Evolutionary conservation across 306 rosid species (phyloP), one percentile per base, ranked within the genome.

Genomic region (Lathyrus sativus): DNA sequence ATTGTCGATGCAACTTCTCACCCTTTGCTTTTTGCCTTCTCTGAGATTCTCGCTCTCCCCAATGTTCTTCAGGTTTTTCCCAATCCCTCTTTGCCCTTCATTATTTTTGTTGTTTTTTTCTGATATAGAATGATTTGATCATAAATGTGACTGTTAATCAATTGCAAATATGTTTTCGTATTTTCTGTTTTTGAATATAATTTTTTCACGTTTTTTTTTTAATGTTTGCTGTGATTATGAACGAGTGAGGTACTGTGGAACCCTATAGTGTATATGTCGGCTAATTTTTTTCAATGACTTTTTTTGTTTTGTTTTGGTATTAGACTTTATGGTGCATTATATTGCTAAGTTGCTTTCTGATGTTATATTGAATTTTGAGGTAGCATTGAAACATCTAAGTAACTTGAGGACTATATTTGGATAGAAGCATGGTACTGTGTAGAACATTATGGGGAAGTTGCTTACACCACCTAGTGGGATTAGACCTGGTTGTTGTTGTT

Each of bases 41-140:
- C 98, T 4, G 96, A 93, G 84, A 81, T 93, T 88, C 91, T 93
- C 33, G 80, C 89, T 22, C 84, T 85, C 72, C 89, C 97, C n/a
- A 76, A 62, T 65, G 72, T 93, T 54, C 72, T 44, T 2, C 85
- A 93, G 98, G 98, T 93, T 74, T 22, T 62, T 2, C 33, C 37
- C 13, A 7, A 0, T 33, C 51, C 68, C 71, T 68, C 8, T 3
- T 4, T 3, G 29, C 4, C 29, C 4, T 26, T 2, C 22, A 6
- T 24, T 2, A 1, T 8, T 6, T 22, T 43, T 65, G 4, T 60
- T 9, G n/a, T 15, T 35, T 14, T 1, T 15, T 11, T 28, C 15
- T 11, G 11, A 0, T 3, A 14, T 66, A 3, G 18, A 14, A 26
- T 56, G 65, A 29, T 42, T 46, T 19, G 14, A 35, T 67, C 24